Base-by-base conservation (phyloP, 371 early-diverging fungal species). In the Rhizopus microsporus region DNA sequence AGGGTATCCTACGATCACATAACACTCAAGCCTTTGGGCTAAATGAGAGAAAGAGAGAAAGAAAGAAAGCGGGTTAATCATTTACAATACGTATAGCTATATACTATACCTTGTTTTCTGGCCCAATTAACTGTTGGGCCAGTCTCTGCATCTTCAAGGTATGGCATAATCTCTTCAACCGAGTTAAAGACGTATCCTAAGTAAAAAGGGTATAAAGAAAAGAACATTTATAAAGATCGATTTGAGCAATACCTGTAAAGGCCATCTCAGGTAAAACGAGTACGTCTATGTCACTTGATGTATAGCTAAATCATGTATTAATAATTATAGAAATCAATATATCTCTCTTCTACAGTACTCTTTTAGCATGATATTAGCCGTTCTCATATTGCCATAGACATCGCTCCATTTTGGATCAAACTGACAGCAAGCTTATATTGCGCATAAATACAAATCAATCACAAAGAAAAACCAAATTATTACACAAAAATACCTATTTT, bases 241-340 rank as follows among this genome's bases (percentile, higher is more conserved):
- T 30, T 31, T 39, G 9, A 6, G 3, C 29, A 52, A 17, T 72
- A 78, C 88, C 91, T 38, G 89, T 77, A 54, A 90, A 88, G 3
- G 86, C 85, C 88, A 92, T 82, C 67, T 92, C 93, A 0, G 93
- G 89, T 35, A 92, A 70, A 4, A 90, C 72, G 7, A 92, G 63
- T 4, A 90, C 54, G 59, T 88, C 87, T 4, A 89, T 78, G 45
- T 85, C 81, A 2, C 73, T 80, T n/a, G 77, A 69, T n/a, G 54
- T 62, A 57, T 74, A 75, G 4, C 85, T 52, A n/a, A 16, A 3
- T 51, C n/a, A 15, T 29, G 48, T 37, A 15, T 35, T 35, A 33
- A 42, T 54, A 29, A 56, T 7, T 13, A 15, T 33, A n/a, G 9
- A 4, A 30, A 35, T 23, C 33, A 17, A 2, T 23, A 2, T 23